A percentile compares a stretch with the other conserved stretches of the same genome.
Conservation (phyloP, 177 flowering plant genomes). For the Vitis hybrid region DNA sequence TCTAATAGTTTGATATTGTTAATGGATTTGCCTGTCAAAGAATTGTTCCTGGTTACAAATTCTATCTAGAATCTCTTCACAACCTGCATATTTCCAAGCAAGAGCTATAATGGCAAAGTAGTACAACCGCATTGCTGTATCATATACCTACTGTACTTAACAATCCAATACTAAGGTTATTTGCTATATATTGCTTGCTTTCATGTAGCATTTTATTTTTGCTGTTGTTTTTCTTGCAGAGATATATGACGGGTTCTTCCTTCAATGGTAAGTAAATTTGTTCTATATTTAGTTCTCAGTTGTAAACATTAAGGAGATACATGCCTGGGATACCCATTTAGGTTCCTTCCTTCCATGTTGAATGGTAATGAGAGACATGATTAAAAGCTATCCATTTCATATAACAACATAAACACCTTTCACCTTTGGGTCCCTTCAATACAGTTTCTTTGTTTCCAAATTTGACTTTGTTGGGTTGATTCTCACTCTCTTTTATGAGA, state of each 20-base stretch:
- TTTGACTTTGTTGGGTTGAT: no score
- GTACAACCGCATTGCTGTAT: neutral
- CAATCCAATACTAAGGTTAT: neutral
- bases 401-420: no score
- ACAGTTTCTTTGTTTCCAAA: no score
- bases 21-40: neutral
- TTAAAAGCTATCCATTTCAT: no score
- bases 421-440: no score
- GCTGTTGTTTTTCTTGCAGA: conserved; percentile 26
- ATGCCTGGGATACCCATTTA: no score
- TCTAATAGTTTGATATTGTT: neutral
- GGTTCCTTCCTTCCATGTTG: no score
- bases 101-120: neutral
- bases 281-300: neutral
- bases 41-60: neutral
- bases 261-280: conserved; percentile 34
- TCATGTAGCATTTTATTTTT: neutral
- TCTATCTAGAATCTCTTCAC: neutral
- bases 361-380: no score
- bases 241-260: conserved; percentile 36
- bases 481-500: no score
- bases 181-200: neutral
- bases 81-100: neutral
- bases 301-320: neutral
- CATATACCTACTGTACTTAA: neutral